Conservation (phyloP, 345 rosid species). For the Lepidium aucheri region DNA sequence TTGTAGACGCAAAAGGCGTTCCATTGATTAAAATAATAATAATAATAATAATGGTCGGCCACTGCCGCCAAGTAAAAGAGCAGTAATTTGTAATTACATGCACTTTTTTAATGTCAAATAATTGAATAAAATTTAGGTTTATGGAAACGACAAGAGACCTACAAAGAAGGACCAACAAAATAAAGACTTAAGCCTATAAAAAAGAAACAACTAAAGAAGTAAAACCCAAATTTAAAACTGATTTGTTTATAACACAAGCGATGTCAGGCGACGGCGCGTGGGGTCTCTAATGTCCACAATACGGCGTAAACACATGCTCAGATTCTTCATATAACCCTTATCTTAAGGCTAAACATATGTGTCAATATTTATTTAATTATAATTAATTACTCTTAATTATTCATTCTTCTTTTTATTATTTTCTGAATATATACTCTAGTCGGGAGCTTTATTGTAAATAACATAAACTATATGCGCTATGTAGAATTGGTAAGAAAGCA, state of each 20-base stretch:
- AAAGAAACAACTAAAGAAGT: not conserved
- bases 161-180: not conserved
- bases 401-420: not conserved
- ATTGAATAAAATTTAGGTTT: not conserved
- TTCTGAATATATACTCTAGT: not conserved
- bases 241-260: not conserved
- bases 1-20: not conserved
- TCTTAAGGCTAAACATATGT: not conserved
- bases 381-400: not conserved
- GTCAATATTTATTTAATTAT: not conserved
- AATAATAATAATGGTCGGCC: conserved; percentile 17
- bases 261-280: conserved; percentile 20
- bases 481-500: too few relatives aligned
- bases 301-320: conserved; percentile 9
- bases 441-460: not conserved
- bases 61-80: conserved; percentile 15
- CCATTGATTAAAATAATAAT: not conserved
- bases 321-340: not conserved
- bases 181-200: not conserved
- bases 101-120: not conserved
- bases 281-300: conserved; percentile 2
- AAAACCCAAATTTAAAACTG: not conserved
- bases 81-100: not conserved
- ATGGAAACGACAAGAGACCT: not conserved
- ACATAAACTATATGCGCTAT: not conserved